Conservation (phyloP, 1,139 yeast species). For the Yarrowia galli region DNA sequence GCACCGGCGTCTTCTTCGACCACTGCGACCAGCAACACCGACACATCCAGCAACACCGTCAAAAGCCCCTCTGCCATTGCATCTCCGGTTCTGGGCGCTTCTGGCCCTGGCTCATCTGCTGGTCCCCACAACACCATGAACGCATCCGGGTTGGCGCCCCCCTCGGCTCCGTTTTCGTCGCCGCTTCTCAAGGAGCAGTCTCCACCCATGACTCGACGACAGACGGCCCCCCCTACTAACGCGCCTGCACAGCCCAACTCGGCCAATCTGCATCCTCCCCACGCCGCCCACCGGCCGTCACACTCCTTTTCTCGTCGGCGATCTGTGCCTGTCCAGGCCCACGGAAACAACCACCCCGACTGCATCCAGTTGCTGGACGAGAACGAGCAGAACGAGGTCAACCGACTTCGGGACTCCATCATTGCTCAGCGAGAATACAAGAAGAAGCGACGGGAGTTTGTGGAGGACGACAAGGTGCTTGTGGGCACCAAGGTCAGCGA, state of each 20-base stretch:
- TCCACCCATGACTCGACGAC: constrained; percentile 28
- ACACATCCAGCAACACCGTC: constrained; percentile 16
- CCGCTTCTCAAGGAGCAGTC: constrained; percentile 25
- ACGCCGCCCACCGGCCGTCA: constrained; percentile 12
- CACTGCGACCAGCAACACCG: too few species aligned
- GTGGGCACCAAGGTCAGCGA: constrained; percentile 86
- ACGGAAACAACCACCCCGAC: constrained; percentile 30
- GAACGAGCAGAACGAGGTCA: constrained; percentile 44
- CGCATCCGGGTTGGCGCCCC: background rate
- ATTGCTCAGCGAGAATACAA: constrained; percentile 55
- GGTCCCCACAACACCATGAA: background rate
- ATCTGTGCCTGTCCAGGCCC: constrained; percentile 31
- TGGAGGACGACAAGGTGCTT: constrained; percentile 69
- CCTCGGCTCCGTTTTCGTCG: constrained; percentile 1
- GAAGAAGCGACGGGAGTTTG: constrained; percentile 54
- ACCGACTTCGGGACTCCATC: constrained; percentile 47
- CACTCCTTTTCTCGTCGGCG: constrained; percentile 30
- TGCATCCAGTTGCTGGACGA: constrained; percentile 35
- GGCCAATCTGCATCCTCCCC: constrained; percentile 26
- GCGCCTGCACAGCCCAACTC: background rate
- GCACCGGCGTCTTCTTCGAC: background rate
- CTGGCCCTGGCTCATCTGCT: background rate
- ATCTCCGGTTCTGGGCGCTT: constrained; percentile 23
- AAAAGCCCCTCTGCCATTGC: constrained; percentile 23
- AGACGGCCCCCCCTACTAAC: constrained; percentile 25